A percentile compares a stretch with the other conserved stretches of the same genome.
These are phyloP conservation scores for Melastoma candidum DNA, from an alignment of 441 rosid genomes.

Conservation along the genomic window DNA sequence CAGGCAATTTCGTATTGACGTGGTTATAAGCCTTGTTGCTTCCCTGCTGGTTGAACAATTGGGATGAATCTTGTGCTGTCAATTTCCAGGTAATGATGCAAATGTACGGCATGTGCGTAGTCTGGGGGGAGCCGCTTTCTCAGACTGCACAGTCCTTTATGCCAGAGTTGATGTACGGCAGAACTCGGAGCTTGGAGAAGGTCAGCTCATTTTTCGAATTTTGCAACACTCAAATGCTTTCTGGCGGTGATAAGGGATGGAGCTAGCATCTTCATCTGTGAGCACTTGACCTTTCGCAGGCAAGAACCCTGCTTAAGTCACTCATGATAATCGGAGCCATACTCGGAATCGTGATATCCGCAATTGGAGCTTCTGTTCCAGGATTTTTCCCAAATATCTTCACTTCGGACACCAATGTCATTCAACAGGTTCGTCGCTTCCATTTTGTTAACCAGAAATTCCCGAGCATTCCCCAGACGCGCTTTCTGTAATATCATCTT, in stretches of 20 bases:
- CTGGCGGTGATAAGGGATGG: slow-evolving; percentile 32
- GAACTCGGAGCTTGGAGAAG: slow-evolving; percentile 49
- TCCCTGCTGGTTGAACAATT: too few relatives aligned
- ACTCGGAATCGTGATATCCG: slow-evolving; percentile 55
- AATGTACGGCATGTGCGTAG: slow-evolving; percentile 53
- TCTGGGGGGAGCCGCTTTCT: slow-evolving; percentile 86
- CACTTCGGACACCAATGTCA: slow-evolving; percentile 54
- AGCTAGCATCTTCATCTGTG: slow-evolving; percentile 45
- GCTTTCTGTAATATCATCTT: neutral
- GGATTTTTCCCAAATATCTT: slow-evolving; percentile 63
- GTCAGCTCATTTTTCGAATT: slow-evolving; percentile 18
- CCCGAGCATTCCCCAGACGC: too few relatives aligned
- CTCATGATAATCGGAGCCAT: slow-evolving; percentile 65
- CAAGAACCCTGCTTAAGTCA: slow-evolving; percentile 5
- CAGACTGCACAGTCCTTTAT: slow-evolving; percentile 93
- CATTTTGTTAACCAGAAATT: too few relatives aligned
- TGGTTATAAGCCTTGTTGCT: too few relatives aligned
- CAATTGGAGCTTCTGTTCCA: slow-evolving; percentile 59
- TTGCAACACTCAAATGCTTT: slow-evolving; percentile 8
- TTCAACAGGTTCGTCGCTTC: slow-evolving; percentile 44
- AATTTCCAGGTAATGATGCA: slow-evolving; percentile 74
- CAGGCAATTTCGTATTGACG: slow-evolving; percentile 2
- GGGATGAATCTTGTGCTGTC: neutral
- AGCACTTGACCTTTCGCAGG: neutral
- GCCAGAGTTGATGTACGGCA: slow-evolving; percentile 82